Percentiles rank a stretch among this genome's conserved stretches.
Evolutionary conservation across 345 rosid genomes (phyloP).

Genomic region (Salix dunnii): DNA sequence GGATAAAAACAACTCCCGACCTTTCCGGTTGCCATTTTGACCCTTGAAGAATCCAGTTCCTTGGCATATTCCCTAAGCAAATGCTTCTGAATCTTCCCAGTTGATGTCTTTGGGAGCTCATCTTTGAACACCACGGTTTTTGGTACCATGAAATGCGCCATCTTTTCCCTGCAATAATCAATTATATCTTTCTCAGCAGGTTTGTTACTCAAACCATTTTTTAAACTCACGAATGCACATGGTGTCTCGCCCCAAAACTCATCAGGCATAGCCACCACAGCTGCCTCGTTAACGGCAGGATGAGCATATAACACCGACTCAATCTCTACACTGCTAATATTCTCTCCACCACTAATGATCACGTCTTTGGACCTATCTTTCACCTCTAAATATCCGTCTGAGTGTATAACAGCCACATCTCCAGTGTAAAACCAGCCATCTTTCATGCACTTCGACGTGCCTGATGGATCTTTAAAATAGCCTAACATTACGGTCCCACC

Average conservation of each 20-base stretch:
- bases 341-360: slow-evolving; percentile 32
- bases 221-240: slow-evolving; percentile 25
- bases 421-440: slow-evolving; percentile 29
- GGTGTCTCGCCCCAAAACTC: slow-evolving; percentile 29
- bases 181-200: slow-evolving; percentile 44
- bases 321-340: slow-evolving; percentile 25
- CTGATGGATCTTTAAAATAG: slow-evolving; percentile 13
- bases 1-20: no score
- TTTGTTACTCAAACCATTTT: background rate
- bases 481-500: slow-evolving; percentile 22
- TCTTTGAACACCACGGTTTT: slow-evolving; percentile 49
- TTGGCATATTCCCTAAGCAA: slow-evolving; percentile 54
- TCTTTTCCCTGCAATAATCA: slow-evolving; percentile 44
- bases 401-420: slow-evolving; percentile 22
- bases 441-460: slow-evolving; percentile 9
- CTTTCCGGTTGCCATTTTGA: background rate
- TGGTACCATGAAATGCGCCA: slow-evolving; percentile 84
- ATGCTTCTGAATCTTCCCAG: slow-evolving; percentile 70
- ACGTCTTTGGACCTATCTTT: slow-evolving; percentile 28
- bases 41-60: slow-evolving; percentile 7
- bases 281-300: slow-evolving; percentile 25
- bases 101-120: slow-evolving; percentile 69
- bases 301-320: slow-evolving; percentile 15
- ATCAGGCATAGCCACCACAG: slow-evolving; percentile 25
- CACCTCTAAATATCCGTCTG: slow-evolving; percentile 25